A percentile compares a stretch with the other conserved stretches of the same genome.
Evolutionary conservation across 2,329 filamentous ascomycete genomes (phyloP).

Genomic region (Thelonectria rubi): DNA sequence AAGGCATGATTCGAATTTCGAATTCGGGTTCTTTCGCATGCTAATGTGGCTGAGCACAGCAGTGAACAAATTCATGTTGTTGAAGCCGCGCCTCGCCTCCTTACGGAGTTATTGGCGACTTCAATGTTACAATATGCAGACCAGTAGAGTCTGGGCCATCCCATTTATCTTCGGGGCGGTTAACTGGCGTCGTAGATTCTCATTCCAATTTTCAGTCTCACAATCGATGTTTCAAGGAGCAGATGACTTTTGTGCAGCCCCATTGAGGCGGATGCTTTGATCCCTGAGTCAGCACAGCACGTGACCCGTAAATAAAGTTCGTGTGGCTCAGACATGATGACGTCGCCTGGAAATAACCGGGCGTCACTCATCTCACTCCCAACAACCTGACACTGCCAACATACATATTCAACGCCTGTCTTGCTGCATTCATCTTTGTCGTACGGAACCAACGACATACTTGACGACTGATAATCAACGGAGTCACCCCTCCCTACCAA

Average conservation of each 20-base stretch:
- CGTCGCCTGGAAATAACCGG: constrained; percentile 8
- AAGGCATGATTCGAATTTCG: background rate
- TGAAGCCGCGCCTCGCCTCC: too few relatives aligned
- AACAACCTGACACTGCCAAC: background rate
- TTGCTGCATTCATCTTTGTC: background rate
- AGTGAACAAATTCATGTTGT: too few relatives aligned
- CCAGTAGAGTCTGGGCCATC: too few relatives aligned
- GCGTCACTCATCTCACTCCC: background rate
- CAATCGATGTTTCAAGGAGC: too few relatives aligned
- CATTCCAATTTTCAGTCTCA: too few relatives aligned
- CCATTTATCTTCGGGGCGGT: too few relatives aligned
- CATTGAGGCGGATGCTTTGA: too few relatives aligned
- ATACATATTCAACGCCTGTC: background rate
- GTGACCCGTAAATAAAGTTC: background rate
- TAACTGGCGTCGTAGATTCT: too few relatives aligned
- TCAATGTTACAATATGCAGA: too few relatives aligned
- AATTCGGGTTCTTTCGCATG: background rate
- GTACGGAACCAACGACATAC: background rate
- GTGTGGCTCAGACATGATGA: constrained; percentile 9
- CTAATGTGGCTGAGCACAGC: too few relatives aligned
- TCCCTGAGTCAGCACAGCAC: background rate
- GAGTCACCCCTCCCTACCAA: background rate
- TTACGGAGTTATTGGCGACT: too few relatives aligned
- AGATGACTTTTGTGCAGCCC: too few relatives aligned
- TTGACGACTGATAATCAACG: background rate